Base-by-base conservation (phyloP, 352 stramenopile species). In the Blastocystis sp. region DNA sequence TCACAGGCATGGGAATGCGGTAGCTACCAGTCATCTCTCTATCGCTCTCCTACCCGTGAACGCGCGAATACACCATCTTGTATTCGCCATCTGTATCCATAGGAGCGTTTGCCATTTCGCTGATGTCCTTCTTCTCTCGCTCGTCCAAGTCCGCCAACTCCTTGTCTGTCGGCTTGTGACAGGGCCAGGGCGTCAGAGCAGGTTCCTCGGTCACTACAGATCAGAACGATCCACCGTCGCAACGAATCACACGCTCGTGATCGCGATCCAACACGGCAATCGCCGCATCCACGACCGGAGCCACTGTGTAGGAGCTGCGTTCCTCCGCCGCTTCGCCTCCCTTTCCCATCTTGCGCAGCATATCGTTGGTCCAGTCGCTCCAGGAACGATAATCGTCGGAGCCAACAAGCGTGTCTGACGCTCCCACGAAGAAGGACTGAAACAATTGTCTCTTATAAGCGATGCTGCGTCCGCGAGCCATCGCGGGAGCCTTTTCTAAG, bases 21-120 rank as follows among this genome's bases (percentile, higher is more conserved):
- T 78, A 78, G 32, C 67, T 78, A 18, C 38, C 56, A 40, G 21
- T 44, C 14, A 78, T 78, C 24, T 21, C 46, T 29, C 1, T 56
- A 18, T 38, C 29, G 21, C 32, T 40, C 32, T 24, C 67, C 4
- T 16, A 78, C 67, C 67, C 67, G 38, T 78, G 67, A 32, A 78
- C 67, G n/a, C 42, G 40, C 21, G 67, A 78, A 78, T 78, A 78
- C 21, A 78, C 67, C 67, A 78, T 78, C 38, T 78, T 42, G 36
- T 44, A 61, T 9, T 78, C 67, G 11, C 32, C 34, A 51, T 75
- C 63, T 4, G 16, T n/a, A 53, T 53, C 36, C 11, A 24, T 32
- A 14, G 53, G 9, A 29, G 53, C 32, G 3, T 3, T 14, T 11
- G 11, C 32, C 2, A 59, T 3, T 59, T 59, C 18, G 32, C 48